Base-by-base conservation (phyloP, 1,284 basidiomycete species). In the Somion occarium region DNA sequence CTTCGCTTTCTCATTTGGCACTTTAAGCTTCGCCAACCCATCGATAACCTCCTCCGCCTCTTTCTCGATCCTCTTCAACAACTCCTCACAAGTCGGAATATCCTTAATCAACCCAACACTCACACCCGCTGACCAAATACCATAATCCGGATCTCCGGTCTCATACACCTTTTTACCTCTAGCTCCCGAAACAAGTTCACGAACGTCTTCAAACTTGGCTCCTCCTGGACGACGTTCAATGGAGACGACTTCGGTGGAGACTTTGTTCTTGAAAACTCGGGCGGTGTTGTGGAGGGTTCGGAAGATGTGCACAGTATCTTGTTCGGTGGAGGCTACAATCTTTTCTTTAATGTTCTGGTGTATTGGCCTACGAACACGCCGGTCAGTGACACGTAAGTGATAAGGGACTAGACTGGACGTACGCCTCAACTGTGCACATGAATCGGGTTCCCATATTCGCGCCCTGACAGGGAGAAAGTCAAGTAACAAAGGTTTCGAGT, bases 401-500 rank as follows among this genome's bases (percentile, higher is more conserved):
- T 5, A 34, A 23, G 20, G 11, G 20, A 22, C 13, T 25, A 5
- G 15, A 11, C n/a, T 26, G 38, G 20, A 56, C 66, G 34, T 58
- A 82, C 85, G 83, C 83, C 61, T 89, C 86, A 13, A 82, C 80
- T 3, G 87, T 90, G 67, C 85, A 88, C 87, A 93, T 86, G 71
- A 93, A 93, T 7, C 90, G 80, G n/a, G 90, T 92, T 27, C 91
- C 92, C 87, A 93, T 91, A 64, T 93, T 95, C 5, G 87, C 76
- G 39, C 92, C 92, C 82, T 88, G 44, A 15, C 27, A 22, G 19
- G 11, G 12, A 41, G n/a, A 5, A 52, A 38, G 9, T 34, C 1
- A 19, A 19, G n/a, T n/a, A n/a, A n/a, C n/a, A n/a, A 37, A 4
- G 7, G 24, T 30, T 34, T 2, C 46, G 12, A 2, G 48, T 20